These are phyloP conservation scores for Nevesoporus exiguus DNA, from an alignment of 768 basidiomycete genomes.

Conservation along the genomic window DNA sequence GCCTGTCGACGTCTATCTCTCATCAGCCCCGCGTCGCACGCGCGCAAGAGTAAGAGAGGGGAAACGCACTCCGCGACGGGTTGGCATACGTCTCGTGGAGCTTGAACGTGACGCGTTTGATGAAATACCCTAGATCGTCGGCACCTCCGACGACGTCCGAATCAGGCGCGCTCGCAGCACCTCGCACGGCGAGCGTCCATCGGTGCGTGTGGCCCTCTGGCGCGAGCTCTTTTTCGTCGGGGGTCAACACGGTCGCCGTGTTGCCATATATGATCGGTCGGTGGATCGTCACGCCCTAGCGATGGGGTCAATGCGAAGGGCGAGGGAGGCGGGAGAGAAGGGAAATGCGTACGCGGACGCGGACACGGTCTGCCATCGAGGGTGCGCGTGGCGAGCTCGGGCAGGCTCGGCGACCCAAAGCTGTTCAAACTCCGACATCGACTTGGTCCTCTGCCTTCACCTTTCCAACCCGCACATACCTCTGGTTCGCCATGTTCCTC, in stretches of 20 bases:
- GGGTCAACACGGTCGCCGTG: conserved; percentile 73
- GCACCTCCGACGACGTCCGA: conserved; percentile 82
- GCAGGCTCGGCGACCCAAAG: conserved; percentile 36
- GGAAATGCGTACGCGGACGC: conserved; percentile 68
- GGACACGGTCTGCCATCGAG: conserved; percentile 69
- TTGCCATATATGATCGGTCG: conserved; percentile 97
- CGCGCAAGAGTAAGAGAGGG: background rate
- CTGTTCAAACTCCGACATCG: conserved; percentile 33
- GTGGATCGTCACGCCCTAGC: conserved; percentile 80
- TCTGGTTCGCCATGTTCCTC: conserved; percentile 42
- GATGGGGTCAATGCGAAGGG: background rate
- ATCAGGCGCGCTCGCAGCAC: conserved; percentile 71
- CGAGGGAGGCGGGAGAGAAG: no score
- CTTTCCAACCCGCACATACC: background rate
- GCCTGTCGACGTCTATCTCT: conserved; percentile 75
- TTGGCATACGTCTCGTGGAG: conserved; percentile 95
- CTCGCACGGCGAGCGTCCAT: conserved; percentile 95
- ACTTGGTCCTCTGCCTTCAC: no score
- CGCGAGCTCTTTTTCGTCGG: conserved; percentile 60
- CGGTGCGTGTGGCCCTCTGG: conserved; percentile 84
- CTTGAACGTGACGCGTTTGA: conserved; percentile 96
- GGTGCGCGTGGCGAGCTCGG: conserved; percentile 35
- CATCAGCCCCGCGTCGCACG: background rate
- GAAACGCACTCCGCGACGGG: conserved; percentile 74
- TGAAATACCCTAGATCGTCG: conserved; percentile 87